Evolutionary conservation across 1,284 basidiomycete species (phyloP).

Genomic region (Cryptococcus sp.): DNA sequence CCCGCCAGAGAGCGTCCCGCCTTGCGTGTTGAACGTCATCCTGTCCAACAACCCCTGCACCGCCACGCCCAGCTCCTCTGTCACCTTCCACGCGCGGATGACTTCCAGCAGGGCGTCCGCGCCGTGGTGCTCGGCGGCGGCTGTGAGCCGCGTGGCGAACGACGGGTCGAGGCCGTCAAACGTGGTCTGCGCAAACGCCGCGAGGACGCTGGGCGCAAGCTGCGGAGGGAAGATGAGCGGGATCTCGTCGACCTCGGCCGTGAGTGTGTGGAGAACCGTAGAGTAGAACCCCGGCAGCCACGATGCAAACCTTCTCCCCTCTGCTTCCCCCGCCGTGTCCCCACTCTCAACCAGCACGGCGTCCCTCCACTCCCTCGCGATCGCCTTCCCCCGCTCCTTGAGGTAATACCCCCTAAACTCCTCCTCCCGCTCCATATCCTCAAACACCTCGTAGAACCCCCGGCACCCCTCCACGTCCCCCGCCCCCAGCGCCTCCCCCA

Average conservation of each 20-base stretch:
- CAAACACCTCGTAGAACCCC: constrained; percentile 75
- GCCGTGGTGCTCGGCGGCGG: constrained; percentile 63
- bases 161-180: constrained; percentile 73
- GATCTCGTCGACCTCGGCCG: constrained; percentile 68
- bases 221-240: constrained; percentile 67
- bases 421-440: constrained; percentile 78
- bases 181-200: constrained; percentile 73
- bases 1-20: constrained; percentile 26
- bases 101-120: constrained; percentile 64
- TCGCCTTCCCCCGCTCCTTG: constrained; percentile 64
- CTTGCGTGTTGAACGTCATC: constrained; percentile 38
- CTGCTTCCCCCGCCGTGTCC: not conserved
- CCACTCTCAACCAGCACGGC: constrained; percentile 54
- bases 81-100: constrained; percentile 65
- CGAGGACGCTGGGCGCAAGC: constrained; percentile 65
- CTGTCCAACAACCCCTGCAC: constrained; percentile 74
- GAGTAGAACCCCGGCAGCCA: constrained; percentile 67
- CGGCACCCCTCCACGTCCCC: constrained; percentile 58
- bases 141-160: constrained; percentile 68
- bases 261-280: constrained; percentile 60
- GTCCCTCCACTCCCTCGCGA: constrained; percentile 68
- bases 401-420: constrained; percentile 93
- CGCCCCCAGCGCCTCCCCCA: constrained; percentile 74
- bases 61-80: constrained; percentile 72
- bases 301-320: constrained; percentile 53